These are phyloP conservation scores for Ormosia emarginata DNA, from an alignment of 306 rosid species.

Conservation along the genomic window DNA sequence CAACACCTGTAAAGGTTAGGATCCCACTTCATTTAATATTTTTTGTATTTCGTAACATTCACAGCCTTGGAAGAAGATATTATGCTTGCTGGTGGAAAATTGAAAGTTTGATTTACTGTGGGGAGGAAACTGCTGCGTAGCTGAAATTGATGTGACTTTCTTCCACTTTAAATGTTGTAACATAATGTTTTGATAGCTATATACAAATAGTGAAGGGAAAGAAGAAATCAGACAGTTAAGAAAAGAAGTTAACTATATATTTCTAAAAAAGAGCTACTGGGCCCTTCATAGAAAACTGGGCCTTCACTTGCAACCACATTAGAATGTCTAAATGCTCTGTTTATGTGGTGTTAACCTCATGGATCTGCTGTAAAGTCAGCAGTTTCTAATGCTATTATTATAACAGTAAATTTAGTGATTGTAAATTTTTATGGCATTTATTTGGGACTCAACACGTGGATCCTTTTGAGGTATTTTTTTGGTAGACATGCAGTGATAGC, in stretches of 20 bases:
- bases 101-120: not conserved
- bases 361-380: not conserved
- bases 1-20: conserved; percentile 84
- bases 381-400: not conserved
- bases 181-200: not conserved
- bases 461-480: not conserved
- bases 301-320: not conserved
- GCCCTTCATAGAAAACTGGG: not conserved
- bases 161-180: not conserved
- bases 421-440: not conserved
- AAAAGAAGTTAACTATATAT: not conserved
- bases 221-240: too few relatives aligned
- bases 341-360: not conserved
- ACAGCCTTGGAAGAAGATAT: conserved; percentile 2
- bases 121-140: not conserved
- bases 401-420: not conserved
- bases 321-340: not conserved
- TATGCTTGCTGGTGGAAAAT: not conserved
- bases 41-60: conserved; percentile 8
- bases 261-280: not conserved
- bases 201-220: not conserved
- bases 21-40: conserved; percentile 14
- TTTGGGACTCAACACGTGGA: not conserved
- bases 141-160: conserved; percentile 12
- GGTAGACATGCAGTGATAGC: not conserved